Percentiles rank a stretch among this genome's conserved stretches.
Conservation (phyloP, 2,329 filamentous ascomycete genomes). For the Botryotinia convoluta region DNA sequence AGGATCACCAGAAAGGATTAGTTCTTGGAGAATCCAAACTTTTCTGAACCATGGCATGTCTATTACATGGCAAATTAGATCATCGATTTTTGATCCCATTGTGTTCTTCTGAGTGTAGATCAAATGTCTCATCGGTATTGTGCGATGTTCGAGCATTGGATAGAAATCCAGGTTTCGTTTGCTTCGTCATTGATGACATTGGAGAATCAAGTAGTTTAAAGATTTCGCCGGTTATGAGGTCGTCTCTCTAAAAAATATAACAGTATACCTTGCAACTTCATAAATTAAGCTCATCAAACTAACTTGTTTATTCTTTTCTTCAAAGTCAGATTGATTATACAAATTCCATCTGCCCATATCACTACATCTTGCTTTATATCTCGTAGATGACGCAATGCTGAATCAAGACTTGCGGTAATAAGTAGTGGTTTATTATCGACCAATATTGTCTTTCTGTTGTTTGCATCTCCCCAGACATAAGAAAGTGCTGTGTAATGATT, state of each 20-base stretch:
- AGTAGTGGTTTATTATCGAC: background rate
- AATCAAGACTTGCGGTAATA: background rate
- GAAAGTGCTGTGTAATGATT: background rate
- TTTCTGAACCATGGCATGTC: background rate
- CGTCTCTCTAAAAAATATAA: background rate
- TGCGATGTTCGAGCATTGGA: fast-evolving
- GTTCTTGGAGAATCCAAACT: background rate
- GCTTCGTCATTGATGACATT: background rate
- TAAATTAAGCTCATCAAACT: background rate
- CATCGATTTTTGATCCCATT: background rate
- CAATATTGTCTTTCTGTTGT: background rate
- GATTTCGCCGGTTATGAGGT: background rate
- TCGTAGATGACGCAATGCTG: background rate
- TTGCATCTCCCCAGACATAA: background rate
- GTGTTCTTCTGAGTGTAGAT: background rate
- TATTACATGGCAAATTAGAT: background rate
- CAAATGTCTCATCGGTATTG: fast-evolving
- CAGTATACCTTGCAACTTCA: background rate
- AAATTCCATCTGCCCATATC: background rate
- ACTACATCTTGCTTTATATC: background rate
- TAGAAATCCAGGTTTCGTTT: fast-evolving
- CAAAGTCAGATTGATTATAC: background rate
- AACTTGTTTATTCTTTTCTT: background rate
- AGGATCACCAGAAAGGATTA: background rate
- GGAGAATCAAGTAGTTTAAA: background rate